A percentile compares a stretch with the other conserved stretches of the same genome.
Evolutionary conservation across 2,329 filamentous ascomycete genomes (phyloP).

Genomic region (Delphinella strobiligena): DNA sequence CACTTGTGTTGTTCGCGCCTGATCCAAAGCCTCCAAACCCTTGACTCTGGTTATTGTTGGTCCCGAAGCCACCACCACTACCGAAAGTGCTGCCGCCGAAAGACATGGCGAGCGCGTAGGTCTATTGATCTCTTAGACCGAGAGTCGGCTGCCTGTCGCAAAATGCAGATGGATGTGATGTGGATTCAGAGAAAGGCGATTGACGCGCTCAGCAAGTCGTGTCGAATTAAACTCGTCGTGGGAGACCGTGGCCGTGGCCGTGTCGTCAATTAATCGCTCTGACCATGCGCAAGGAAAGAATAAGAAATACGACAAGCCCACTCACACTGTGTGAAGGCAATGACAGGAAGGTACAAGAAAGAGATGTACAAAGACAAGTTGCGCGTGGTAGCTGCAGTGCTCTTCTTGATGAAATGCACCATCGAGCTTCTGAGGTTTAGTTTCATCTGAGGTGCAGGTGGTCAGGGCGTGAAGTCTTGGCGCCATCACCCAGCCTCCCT

Average conservation of each 20-base stretch:
- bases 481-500: no score
- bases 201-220: not conserved
- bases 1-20: constrained; percentile 15
- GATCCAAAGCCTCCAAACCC: constrained; percentile 37
- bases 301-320: not conserved
- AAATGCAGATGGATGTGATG: not conserved
- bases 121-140: not conserved
- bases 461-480: no score
- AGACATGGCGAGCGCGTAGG: constrained; percentile 9
- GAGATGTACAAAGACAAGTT: not conserved
- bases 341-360: not conserved
- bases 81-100: no score
- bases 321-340: not conserved
- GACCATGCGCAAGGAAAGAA: not conserved
- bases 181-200: not conserved
- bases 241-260: not conserved
- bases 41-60: constrained; percentile 68
- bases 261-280: not conserved
- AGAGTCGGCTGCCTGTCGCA: not conserved
- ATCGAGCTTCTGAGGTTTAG: no score
- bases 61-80: constrained; percentile 49
- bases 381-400: not conserved
- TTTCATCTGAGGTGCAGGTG: no score
- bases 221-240: not conserved
- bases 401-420: no score